Evolutionary conservation across 371 early-diverging fungal species (phyloP), one percentile per base, ranked within the genome.

Genomic region (Lichtheimia hyalospora): DNA sequence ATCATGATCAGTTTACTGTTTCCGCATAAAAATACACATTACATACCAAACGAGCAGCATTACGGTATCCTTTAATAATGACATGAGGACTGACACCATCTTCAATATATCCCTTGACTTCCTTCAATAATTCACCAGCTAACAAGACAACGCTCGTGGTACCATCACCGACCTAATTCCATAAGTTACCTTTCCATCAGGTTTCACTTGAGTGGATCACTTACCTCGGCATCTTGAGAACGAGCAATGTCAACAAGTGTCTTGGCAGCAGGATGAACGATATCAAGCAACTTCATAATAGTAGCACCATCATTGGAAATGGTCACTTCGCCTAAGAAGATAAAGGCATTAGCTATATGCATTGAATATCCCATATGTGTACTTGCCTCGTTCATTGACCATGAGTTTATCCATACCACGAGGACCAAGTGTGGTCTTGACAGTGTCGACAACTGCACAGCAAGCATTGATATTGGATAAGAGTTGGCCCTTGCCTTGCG

Each of bases 261-360:
- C 81, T 96, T 96, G 60, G 96, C 99, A 28, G 99, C 99, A 50
- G 99, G 99, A 74, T 99, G 99, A 44, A 96, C 96, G 66, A 99
- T 95, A 71, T 99, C 98, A 62, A 99, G 85, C 52, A 97, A 84
- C 75, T 95, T 94, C 89, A 99, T 85, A 69, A 99, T 99, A 42
- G 99, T 99, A 18, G 99, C 99, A 62, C 99, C 99, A 80, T 99
- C 99, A 81, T 99, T 99, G 24, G 99, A 99, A 67, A 99, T 98
- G 14, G 99, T 95, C 34, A 97, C 96, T 54, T 92, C 83, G 49
- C 92, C 90, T 91, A 56, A 27, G 46, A 27, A 39, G 15, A 51
- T n/a, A n/a, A 27, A 48, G 3, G 52, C 2, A 5, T 27, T 25
- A 20, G 25, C 8, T 6, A 21, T 18, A 21, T 46, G 21, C 21